Evolutionary conservation across 177 flowering plant species (phyloP).

Genomic region (Vitis hybrid): DNA sequence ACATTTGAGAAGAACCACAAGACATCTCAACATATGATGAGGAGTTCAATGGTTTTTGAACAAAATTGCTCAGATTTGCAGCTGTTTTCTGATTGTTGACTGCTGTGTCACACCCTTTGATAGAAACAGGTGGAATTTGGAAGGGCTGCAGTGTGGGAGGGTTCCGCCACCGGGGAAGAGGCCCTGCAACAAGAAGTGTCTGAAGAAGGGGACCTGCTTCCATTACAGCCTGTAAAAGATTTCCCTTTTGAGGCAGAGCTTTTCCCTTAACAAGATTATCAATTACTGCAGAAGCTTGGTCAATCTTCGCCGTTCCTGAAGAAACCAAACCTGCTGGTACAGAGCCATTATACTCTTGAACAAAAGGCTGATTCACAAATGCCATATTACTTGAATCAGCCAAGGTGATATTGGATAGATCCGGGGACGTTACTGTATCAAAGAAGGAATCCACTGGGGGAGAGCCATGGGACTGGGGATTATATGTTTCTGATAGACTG

Average conservation of each 20-base stretch:
- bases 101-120: constrained; percentile 23
- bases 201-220: constrained; percentile 81
- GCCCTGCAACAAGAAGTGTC: constrained; percentile 80
- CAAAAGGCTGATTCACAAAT: constrained; percentile 21
- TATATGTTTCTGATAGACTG: constrained; percentile 47
- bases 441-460: constrained; percentile 66
- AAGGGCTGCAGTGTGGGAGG: constrained; percentile 68
- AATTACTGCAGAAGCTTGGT: constrained; percentile 35
- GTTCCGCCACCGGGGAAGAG: constrained; percentile 86
- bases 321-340: constrained; percentile 13
- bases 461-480: constrained; percentile 49
- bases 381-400: constrained; percentile 30
- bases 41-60: constrained; percentile 8
- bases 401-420: constrained; percentile 42
- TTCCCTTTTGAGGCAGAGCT: constrained; percentile 68
- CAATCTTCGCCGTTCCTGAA: constrained; percentile 10
- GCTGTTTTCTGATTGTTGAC: constrained; percentile 5
- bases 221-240: constrained; percentile 65
- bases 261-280: constrained; percentile 44
- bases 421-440: constrained; percentile 65
- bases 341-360: constrained; percentile 18
- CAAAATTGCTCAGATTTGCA: neutral
- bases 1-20: constrained; percentile 22
- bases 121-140: constrained; percentile 57
- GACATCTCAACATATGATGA: constrained; percentile 23